Evolutionary conservation across 2,329 filamentous ascomycete genomes (phyloP), one percentile per base, ranked within the genome.

Genomic region (Coniochaeta prunicola): DNA sequence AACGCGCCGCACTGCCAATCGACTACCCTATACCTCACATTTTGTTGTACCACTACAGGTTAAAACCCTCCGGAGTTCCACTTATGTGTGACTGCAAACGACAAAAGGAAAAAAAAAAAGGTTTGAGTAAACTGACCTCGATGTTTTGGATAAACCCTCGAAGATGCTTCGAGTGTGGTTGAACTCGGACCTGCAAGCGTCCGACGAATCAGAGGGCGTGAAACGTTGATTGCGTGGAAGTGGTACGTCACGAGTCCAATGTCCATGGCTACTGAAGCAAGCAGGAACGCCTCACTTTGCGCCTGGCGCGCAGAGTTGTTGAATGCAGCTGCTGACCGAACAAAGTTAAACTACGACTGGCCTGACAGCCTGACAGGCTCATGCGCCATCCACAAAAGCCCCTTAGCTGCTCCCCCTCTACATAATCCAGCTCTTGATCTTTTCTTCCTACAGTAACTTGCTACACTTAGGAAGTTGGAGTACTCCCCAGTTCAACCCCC

Each of bases 181-280:
- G 12, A 30, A 30, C 21, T 48, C 42, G 24, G 24, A 50, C 24
- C 13, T 28, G 21, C 45, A 50, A 50, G 7, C 4, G 24, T 13
- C n/a, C 3, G 12, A 5, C 45, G 9, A 50, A 50, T 50, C 2
- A 50, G 45, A 50, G n/a, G 21, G 4, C 9, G 21, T 28, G 21
- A 50, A 50, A 30, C 13, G n/a, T 5, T 17, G 53, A 54, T 54
- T 54, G 53, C 53, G 53, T 54, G 30, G 31, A 36, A 34, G 53
- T 33, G 30, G 30, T 54, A 54, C 53, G 53, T 54, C 53, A 54
- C 53, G 53, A 54, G 53, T 21, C 30, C 45, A n/a, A 21, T 50
- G 4, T 50, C n/a, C 45, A 8, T 13, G 24, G 45, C 21, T 15
- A 4, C 42, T 10, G 17, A 48, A 40, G 13, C 13, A 13, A 40